Evolutionary conservation across 2,329 filamentous ascomycete species (phyloP).

Genomic region (Claviceps digitariae): DNA sequence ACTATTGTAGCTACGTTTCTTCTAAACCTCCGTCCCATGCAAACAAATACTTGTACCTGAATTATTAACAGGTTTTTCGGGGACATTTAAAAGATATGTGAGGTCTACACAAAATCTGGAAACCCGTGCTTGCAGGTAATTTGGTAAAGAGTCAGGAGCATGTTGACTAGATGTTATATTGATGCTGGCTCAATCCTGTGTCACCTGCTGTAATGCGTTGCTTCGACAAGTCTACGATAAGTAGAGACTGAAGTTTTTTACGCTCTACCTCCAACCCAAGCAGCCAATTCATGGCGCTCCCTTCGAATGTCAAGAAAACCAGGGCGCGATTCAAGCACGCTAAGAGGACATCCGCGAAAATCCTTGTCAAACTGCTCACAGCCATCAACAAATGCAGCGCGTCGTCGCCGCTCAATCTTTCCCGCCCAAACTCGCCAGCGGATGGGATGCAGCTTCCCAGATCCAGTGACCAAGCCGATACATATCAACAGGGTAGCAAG

Average conservation of each 20-base stretch:
- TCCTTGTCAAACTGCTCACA: conserved; percentile 56
- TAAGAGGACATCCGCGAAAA: conserved; percentile 66
- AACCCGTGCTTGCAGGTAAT: no score
- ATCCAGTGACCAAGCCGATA: conserved; percentile 65
- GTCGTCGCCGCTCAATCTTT: conserved; percentile 67
- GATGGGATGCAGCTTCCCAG: conserved; percentile 71
- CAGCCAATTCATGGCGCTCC: conserved; percentile 63
- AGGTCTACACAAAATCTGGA: no score
- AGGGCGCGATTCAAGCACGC: conserved; percentile 61
- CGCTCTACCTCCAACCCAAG: conserved; percentile 46
- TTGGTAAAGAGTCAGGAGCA: no score
- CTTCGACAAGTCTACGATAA: neutral
- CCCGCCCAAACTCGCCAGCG: conserved; percentile 72
- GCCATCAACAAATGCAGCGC: conserved; percentile 40
- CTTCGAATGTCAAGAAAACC: conserved; percentile 83
- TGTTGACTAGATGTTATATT: no score
- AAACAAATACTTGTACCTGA: no score
- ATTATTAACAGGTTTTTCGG: no score
- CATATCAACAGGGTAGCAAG: conserved; percentile 69
- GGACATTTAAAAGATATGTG: no score
- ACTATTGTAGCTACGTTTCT: no score
- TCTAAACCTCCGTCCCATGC: no score
- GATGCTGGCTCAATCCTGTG: no score
- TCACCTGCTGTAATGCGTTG: no score
- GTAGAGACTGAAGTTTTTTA: neutral